These are phyloP conservation scores for Dentipellis fragilis DNA, from an alignment of 768 basidiomycete genomes.

Conservation along the genomic window DNA sequence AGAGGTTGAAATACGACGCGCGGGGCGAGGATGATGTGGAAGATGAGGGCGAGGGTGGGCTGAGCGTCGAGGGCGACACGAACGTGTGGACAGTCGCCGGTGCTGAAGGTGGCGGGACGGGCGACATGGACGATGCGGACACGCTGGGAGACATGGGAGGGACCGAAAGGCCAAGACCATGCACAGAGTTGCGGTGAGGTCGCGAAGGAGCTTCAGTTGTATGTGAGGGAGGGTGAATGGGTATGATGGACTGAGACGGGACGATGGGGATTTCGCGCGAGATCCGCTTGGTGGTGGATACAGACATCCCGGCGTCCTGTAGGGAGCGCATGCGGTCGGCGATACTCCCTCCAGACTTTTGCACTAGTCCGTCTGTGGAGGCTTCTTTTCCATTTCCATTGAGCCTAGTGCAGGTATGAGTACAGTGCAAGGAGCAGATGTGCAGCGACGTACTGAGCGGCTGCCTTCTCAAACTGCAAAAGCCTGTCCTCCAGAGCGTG, in stretches of 20 bases:
- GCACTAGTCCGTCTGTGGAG: slow-evolving; percentile 10
- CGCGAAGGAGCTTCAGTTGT: slow-evolving; percentile 18
- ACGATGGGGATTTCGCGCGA: slow-evolving; percentile 39
- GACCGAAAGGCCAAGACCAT: slow-evolving; percentile 11
- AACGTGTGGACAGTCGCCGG: slow-evolving; percentile 34
- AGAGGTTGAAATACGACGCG: slow-evolving; percentile 28
- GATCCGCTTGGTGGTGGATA: slow-evolving; percentile 39
- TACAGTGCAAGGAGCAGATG: neutral
- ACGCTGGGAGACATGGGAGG: slow-evolving; percentile 15
- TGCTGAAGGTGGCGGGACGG: slow-evolving; percentile 20
- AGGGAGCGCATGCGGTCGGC: slow-evolving; percentile 75
- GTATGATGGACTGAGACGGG: slow-evolving; percentile 19
- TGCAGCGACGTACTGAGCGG: slow-evolving; percentile 17
- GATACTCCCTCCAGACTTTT: slow-evolving; percentile 52
- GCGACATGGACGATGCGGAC: slow-evolving; percentile 18
- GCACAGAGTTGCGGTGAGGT: slow-evolving; percentile 11
- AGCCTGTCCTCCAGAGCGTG: slow-evolving; percentile 37
- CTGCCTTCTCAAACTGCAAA: slow-evolving; percentile 33
- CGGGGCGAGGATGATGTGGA: slow-evolving; percentile 58
- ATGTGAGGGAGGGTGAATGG: slow-evolving; percentile 19
- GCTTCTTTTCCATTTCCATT: slow-evolving; percentile 8
- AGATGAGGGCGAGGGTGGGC: slow-evolving; percentile 67
- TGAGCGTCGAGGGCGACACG: slow-evolving; percentile 61
- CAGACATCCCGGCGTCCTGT: slow-evolving; percentile 59
- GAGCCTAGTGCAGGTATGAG: slow-evolving; percentile 3